A percentile compares a stretch with the other conserved stretches of the same genome.
Evolutionary conservation across 2,329 filamentous ascomycete species (phyloP).

Genomic region (Aspergillus awamori): DNA sequence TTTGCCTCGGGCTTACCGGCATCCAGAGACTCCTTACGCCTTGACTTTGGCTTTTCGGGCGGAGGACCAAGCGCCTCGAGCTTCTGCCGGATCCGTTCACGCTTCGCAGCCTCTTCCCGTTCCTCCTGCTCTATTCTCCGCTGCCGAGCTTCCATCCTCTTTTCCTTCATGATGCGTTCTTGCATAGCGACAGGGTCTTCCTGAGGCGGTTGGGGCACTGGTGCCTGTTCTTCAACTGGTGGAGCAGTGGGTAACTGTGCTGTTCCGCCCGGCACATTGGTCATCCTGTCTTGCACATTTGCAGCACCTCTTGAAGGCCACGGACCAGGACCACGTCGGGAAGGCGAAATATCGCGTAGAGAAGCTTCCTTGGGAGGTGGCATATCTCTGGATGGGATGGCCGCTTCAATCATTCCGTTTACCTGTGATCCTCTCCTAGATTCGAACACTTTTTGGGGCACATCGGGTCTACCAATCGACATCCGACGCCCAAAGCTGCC

Average conservation of each 20-base stretch:
- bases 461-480: conserved; percentile 56
- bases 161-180: conserved; percentile 63
- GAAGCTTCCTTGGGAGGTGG: conserved; percentile 26
- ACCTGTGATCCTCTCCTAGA: conserved; percentile 43
- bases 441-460: conserved; percentile 44
- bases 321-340: conserved; percentile 30
- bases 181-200: conserved; percentile 56
- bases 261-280: conserved; percentile 23
- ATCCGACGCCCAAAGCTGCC: conserved; percentile 67
- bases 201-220: conserved; percentile 25
- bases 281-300: conserved; percentile 33
- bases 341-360: conserved; percentile 29
- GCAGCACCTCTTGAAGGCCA: conserved; percentile 34
- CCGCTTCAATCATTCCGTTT: conserved; percentile 39
- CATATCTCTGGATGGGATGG: conserved; percentile 32
- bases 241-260: conserved; percentile 22
- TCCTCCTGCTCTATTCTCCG: conserved; percentile 58
- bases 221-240: conserved; percentile 23
- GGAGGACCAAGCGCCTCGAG: conserved; percentile 56
- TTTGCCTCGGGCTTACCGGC: conserved; percentile 28
- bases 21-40: conserved; percentile 32
- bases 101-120: conserved; percentile 59
- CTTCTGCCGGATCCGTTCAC: conserved; percentile 61
- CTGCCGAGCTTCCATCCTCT: conserved; percentile 59
- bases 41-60: conserved; percentile 40